Base-by-base conservation (phyloP, 192 early-diverging fungal species). In the Entrophospora sp. region DNA sequence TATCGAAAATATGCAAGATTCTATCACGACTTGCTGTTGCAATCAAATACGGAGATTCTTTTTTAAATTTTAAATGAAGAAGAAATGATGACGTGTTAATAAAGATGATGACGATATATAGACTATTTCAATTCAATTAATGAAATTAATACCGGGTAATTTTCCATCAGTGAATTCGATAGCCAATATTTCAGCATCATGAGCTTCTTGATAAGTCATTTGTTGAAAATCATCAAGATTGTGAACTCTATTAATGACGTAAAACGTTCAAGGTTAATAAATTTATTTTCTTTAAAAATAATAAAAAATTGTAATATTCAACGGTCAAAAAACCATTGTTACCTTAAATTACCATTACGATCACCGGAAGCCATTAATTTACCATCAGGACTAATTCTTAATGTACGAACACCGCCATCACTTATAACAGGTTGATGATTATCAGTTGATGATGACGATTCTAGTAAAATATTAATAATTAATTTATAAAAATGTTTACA, bases 11-110 rank as follows among this genome's bases (percentile, higher is more conserved):
- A 59, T 93, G 89, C 10, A 93, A 60, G 6, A 89, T 62, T 66
- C 91, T 75, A 70, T 93, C 91, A 25, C 91, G 77, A 66, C 85
- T 83, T 20, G 82, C 85, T 7, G 89, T 90, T 5, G 87, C 90
- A 30, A 92, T 68, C 25, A 88, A 61, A 34, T 76, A 70, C 0
- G 82, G 77, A 1, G 65, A 28, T 34, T 73, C 79, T 70, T 16
- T 10, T 8, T 4, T 69, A 4, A 30, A 32, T 30, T 32, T n/a
- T 24, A 35, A 57, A 36, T 48, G 12, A 18, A 18, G n/a, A 30
- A 59, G 1, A 30, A 48, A 9, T 28, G 16, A 56, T 25, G 10
- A 13, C n/a, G 14, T 0, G 18, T 40, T 37, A 25, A 25, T 16
- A 37, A 25, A 46, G 28, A 43, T 49, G 42, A 43, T 16, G 5